Evolutionary conservation across 768 basidiomycete genomes (phyloP).

Genomic region (Leucogyrophana mollusca): DNA sequence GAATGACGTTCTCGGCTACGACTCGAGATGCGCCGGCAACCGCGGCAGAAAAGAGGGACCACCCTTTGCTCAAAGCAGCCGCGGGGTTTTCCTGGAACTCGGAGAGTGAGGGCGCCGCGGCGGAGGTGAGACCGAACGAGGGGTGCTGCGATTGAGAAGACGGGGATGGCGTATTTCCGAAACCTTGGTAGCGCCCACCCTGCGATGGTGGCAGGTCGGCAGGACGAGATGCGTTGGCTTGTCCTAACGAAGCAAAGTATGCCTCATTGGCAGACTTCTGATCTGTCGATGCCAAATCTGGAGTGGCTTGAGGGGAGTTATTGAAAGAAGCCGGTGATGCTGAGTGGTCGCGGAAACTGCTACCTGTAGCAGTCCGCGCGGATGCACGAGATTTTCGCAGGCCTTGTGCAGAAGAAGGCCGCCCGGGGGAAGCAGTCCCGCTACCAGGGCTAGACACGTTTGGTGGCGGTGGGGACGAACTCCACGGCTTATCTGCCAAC

Average conservation of each 20-base stretch:
- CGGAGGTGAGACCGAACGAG: conserved; percentile 72
- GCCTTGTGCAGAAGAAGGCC: conserved; percentile 75
- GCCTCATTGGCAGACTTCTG: conserved; percentile 82
- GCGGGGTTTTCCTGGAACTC: conserved; percentile 89
- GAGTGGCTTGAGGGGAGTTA: conserved; percentile 42
- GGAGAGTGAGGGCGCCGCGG: conserved; percentile 70
- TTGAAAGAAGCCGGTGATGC: conserved; percentile 53
- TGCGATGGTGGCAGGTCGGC: conserved; percentile 86
- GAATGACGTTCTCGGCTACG: conserved; percentile 85
- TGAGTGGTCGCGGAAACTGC: conserved; percentile 50
- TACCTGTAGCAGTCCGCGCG: conserved; percentile 47
- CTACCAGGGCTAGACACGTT: conserved; percentile 33
- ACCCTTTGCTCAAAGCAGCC: conserved; percentile 87
- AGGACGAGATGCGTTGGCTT: conserved; percentile 75
- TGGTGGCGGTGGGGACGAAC: conserved; percentile 69
- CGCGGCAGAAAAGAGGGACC: conserved; percentile 91
- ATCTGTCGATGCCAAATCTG: conserved; percentile 40
- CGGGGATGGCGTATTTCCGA: conserved; percentile 81
- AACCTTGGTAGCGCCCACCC: conserved; percentile 91
- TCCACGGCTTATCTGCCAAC: conserved; percentile 76
- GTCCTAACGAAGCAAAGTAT: conserved; percentile 84
- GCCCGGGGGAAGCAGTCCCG: conserved; percentile 43
- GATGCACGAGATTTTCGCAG: conserved; percentile 86
- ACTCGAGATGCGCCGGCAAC: conserved; percentile 76
- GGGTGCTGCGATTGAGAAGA: conserved; percentile 54